Conservation (phyloP, 2,329 filamentous ascomycete genomes). For the Hymenoscyphus albidus region DNA sequence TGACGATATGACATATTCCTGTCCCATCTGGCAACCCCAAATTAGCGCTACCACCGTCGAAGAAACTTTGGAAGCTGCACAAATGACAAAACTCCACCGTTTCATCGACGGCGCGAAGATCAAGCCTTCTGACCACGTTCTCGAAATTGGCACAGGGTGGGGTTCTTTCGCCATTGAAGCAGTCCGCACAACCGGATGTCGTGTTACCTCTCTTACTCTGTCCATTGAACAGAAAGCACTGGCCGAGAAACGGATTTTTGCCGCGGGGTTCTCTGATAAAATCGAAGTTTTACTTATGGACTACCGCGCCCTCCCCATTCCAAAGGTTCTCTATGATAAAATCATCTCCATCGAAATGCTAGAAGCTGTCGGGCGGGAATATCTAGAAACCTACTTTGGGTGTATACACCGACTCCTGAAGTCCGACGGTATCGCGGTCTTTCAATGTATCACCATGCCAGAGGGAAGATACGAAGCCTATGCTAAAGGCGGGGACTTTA, state of each 20-base stretch:
- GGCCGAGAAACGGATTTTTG: constrained; percentile 60
- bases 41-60: constrained; percentile 40
- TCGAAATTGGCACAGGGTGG: constrained; percentile 76
- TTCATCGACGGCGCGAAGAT: constrained; percentile 64
- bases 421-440: constrained; percentile 61
- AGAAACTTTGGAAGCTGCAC: constrained; percentile 61
- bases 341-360: constrained; percentile 75
- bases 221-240: constrained; percentile 66
- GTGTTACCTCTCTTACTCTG: constrained; percentile 64
- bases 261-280: constrained; percentile 54
- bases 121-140: constrained; percentile 61
- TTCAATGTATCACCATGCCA: constrained; percentile 76
- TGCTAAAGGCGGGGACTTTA: constrained; percentile 66
- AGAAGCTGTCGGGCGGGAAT: constrained; percentile 68
- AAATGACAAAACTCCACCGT: constrained; percentile 61
- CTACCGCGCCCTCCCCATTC: constrained; percentile 58
- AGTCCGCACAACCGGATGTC: constrained; percentile 61
- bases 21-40: constrained; percentile 58
- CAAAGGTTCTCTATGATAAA: constrained; percentile 60
- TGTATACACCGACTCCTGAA: constrained; percentile 63
- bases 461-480: constrained; percentile 65
- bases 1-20: constrained; percentile 74
- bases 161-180: constrained; percentile 70
- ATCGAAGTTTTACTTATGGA: constrained; percentile 66
- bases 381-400: constrained; percentile 62